Base-by-base conservation (phyloP, 805 yeast species). In the Candida tallmaniae region DNA sequence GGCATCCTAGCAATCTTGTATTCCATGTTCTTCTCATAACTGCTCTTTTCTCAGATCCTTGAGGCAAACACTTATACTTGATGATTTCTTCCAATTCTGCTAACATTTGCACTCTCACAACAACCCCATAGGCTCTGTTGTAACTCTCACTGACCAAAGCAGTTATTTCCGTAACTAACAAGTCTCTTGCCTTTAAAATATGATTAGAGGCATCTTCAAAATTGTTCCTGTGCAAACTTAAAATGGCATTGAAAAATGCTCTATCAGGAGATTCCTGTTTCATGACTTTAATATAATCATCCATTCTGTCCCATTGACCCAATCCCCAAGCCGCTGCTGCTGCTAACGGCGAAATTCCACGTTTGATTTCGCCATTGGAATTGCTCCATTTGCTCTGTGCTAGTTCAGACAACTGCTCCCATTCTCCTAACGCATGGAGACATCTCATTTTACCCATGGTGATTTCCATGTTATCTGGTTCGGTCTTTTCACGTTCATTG, bases 271-370 rank as follows among this genome's bases (percentile, higher is more conserved):
- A 84, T 41, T 87, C 96, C 2, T 77, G 67, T 46, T 86, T 86
- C 95, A 93, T 88, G 2, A 84, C 95, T 44, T 78, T 68, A 36
- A 90, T 89, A 48, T 88, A 93, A 6, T 83, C 76, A 50, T 86
- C 97, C 88, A 94, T 89, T 48, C 85, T 72, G 45, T 88, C 96
- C 98, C 98, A 94, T 52, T 86, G 93, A 2, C 90, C 90, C 27
- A 94, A 66, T 11, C 97, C 97, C 98, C 98, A 93, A 1, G 97
- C 87, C 1, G 98, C 97, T 2, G 97, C 97, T 0, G 98, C 98
- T 0, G 97, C 98, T 35, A 94, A 64, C 1, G 98, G 97, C 2
- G 98, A 98, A 47, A 93, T 88, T 5, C 81, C 76, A 36, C 96
- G 69, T 46, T 80, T 75, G 25, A 78, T 76, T 12, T 87, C 95